Base-by-base conservation (phyloP, 305 asterid genomes). In the Plantago coronopus region DNA sequence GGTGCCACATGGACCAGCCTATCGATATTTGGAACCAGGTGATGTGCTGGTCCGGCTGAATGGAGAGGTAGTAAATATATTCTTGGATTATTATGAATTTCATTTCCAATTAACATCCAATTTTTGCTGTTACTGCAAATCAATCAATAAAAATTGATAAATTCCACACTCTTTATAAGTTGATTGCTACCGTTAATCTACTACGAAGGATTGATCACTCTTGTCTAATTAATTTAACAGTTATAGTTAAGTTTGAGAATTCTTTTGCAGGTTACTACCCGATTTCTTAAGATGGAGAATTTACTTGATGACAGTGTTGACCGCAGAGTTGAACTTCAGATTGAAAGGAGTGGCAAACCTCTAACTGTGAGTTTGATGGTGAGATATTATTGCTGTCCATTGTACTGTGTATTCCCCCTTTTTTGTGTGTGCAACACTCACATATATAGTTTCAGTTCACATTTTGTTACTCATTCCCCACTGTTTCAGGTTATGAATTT, bases 1-100 rank as follows among this genome's bases (percentile, higher is more conserved):
- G 99, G 99, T 94, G 64, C 99, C 99, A 47, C 88, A 87, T 69
- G 99, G 97, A 63, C 99, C 99, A 60, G 97, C 91, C 51, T 81
- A 94, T 76, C 82, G 76, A 54, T 88, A 66, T 76, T 81, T 94
- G 83, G 97, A 94, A 81, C 96, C 99, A 59, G 99, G 99, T 61
- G 99, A 94, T 70, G 95, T 94, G 79, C 95, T 94, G 69, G 79
- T 94, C 70, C 90, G 82, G 56, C 66, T 94, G 84, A 87, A 94
- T 64, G 97, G 95, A 67, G 95, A 94, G 96, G 99, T 94, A 74
- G 62, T 63, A 73, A 48, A 68, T 48, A 48, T 58, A 42, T 48
- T 14, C n/a, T n/a, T 42, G 15, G 38, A 43, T 12, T 20, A 20
- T 58, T 15, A 18, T n/a, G 29, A 17, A 21, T 21, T 54, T 18